These are phyloP conservation scores for Plasmodium relictum DNA, from an alignment of 169 alveolate species.

Conservation along the genomic window DNA sequence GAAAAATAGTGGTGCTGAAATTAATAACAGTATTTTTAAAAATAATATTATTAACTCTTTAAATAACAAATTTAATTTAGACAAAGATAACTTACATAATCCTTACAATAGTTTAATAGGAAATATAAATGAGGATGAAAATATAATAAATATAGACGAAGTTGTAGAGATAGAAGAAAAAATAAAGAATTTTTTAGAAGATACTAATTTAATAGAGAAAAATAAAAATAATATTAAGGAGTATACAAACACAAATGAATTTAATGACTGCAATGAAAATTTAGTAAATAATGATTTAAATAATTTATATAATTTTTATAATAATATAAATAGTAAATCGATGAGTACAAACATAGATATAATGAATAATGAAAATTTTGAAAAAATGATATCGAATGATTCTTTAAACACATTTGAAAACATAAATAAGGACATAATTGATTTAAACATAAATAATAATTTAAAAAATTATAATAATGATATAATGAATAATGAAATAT, in stretches of 20 bases:
- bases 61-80: not conserved
- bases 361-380: not conserved
- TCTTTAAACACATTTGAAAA: not conserved
- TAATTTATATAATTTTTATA: not conserved
- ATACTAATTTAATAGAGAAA: not conserved
- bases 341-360: not conserved
- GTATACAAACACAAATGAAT: not conserved
- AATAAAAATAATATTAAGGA: constrained; percentile 3
- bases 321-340: not conserved
- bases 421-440: constrained; percentile 1
- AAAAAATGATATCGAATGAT: not conserved
- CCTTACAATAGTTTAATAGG: not conserved
- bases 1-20: not conserved
- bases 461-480: constrained; percentile 32
- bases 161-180: not conserved
- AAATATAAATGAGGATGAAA: not conserved
- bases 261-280: not conserved
- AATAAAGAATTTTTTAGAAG: not conserved
- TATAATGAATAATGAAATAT: constrained; percentile 20
- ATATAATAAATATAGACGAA: not conserved
- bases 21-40: not conserved
- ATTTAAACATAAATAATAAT: constrained; percentile 3
- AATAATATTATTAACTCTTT: not conserved
- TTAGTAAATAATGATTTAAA: not conserved
- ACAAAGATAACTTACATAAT: not conserved